Percentiles rank a stretch among this genome's conserved stretches.
These are phyloP conservation scores for Polychaeton citri DNA, from an alignment of 2,329 filamentous ascomycete species.

Conservation along the genomic window DNA sequence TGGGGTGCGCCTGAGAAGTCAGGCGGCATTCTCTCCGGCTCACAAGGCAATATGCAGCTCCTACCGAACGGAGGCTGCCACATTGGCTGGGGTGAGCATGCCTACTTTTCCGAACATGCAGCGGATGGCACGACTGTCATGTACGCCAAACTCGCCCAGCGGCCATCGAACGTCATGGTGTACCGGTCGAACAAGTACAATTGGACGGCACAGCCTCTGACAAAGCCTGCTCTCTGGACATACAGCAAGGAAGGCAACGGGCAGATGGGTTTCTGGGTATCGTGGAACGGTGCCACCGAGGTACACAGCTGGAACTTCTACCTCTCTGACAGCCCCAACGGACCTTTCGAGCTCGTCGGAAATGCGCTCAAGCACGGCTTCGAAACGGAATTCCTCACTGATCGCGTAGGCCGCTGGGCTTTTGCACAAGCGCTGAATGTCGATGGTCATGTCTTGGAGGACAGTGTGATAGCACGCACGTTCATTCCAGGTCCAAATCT, in stretches of 20 bases:
- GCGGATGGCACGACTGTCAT: conserved; percentile 38
- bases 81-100: conserved; percentile 42
- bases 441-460: conserved; percentile 16
- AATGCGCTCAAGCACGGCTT: conserved; percentile 29
- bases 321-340: conserved; percentile 21
- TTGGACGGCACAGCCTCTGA: conserved; percentile 37
- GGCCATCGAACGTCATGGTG: conserved; percentile 31
- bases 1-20: conserved; percentile 35
- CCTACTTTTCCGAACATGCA: conserved; percentile 31
- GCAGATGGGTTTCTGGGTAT: conserved; percentile 35
- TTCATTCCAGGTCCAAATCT: conserved; percentile 22
- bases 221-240: conserved; percentile 25
- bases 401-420: conserved; percentile 13
- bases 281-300: conserved; percentile 40
- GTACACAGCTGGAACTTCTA: conserved; percentile 39
- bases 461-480: conserved; percentile 21
- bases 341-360: conserved; percentile 25
- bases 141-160: conserved; percentile 35
- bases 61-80: conserved; percentile 41
- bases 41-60: conserved; percentile 41
- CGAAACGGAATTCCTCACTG: conserved; percentile 25
- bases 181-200: conserved; percentile 43
- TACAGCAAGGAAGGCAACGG: conserved; percentile 22
- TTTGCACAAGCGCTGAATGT: conserved; percentile 22
- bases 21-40: conserved; percentile 34